Evolutionary conservation across 208 protist species (phyloP), one percentile per base, ranked within the genome.

Genomic region (Histomonas meleagridis): DNA sequence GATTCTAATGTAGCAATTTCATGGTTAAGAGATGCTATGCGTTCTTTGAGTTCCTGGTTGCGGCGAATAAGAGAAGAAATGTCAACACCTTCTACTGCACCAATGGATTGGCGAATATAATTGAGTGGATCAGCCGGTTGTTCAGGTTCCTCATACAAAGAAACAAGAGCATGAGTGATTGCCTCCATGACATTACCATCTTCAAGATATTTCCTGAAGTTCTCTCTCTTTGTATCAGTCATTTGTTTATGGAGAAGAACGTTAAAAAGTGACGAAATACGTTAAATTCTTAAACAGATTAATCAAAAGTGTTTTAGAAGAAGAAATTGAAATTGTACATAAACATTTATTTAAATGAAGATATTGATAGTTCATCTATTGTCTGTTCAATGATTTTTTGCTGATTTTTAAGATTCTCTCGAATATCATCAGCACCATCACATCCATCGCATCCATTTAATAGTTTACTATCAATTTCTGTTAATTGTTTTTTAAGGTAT

Each of bases 121-220:
- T 79, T 79, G 5, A 79, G 23, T 10, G 70, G 70, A 79, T 79
- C 70, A 32, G 70, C 32, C 3, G 70, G 70, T 49, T 23, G 70
- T 23, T 79, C 70, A 21, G 70, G 70, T 23, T 79, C n/a, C 49
- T 79, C 70, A 23, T 79, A 79, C 49, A 79, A 79, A 18, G n/a
- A 46, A 23, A 79, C 70, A 10, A 79, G 32, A 9, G 70, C 70
- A 79, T 40, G n/a, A 32, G 70, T 79, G 4, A 79, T 18, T 28
- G 70, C 70, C 49, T 79, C 70, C 5, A 79, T 79, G 10, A 43
- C 70, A 43, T 79, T 35, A 9, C 70, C 70, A 46, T 32, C n/a
- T 35, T 79, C 70, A 18, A 79, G 40, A 43, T 79, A 79, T 79
- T 79, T 79, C n/a, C 70, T 46, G 70, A 79, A 79, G 40, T 79